A percentile compares a stretch with the other conserved stretches of the same genome.
phyloP scores from a whole-genome alignment of 441 rosid species.

The Populus hybrid region DNA sequence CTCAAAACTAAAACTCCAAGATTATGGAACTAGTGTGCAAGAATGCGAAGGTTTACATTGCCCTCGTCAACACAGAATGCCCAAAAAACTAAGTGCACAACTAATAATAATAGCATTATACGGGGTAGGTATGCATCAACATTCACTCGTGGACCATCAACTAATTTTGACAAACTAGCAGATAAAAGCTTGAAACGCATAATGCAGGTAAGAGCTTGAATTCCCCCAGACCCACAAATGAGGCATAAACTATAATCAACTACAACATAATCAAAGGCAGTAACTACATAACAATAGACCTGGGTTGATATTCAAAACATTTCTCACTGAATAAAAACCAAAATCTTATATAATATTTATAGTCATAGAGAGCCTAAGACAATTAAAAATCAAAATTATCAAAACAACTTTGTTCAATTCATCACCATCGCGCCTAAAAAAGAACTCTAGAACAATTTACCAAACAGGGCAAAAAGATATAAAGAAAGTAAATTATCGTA shows the following conservation, averaged over 20 bases:
- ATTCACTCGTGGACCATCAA: no score
- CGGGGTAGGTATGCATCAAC: not conserved
- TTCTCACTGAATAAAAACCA: not conserved
- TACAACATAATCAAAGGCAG: not conserved
- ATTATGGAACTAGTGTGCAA: not conserved
- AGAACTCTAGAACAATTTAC: not conserved
- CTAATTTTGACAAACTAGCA: not conserved
- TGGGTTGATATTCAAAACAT: not conserved
- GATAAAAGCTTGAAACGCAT: not conserved
- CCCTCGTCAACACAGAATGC: not conserved
- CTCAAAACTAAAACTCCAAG: not conserved
- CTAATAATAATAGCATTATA: not conserved
- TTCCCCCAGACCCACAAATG: not conserved
- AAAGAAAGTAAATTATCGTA: not conserved
- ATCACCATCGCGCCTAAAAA: not conserved
- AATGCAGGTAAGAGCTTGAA: not conserved
- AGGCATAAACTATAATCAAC: not conserved
- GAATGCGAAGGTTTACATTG: not conserved
- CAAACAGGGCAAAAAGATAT: not conserved
- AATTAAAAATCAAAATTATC: not conserved
- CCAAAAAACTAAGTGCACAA: not conserved
- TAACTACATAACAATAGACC: not conserved
- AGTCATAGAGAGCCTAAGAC: not conserved
- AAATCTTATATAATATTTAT: not conserved
- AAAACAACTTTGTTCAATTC: not conserved